Evolutionary conservation across 768 basidiomycete species (phyloP), one percentile per base, ranked within the genome.

Genomic region (Amyloporia xantha): DNA sequence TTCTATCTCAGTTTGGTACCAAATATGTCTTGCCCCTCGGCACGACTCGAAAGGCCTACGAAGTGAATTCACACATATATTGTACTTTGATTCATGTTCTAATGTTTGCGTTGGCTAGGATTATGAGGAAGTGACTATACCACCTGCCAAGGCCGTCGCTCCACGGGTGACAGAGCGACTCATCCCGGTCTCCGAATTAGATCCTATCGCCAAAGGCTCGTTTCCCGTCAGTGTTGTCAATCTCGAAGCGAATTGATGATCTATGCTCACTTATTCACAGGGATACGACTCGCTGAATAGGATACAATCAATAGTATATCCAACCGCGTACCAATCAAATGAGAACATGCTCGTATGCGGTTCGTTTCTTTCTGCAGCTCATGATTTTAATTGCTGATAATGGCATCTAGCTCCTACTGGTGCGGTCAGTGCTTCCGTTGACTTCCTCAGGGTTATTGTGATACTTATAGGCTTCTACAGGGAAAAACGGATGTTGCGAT

Each of bases 401-500:
- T 24, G 35, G 28, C 27, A 41, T 28, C 21, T 53, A 95, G 93
- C 96, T 61, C 96, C 96, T 0, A 99, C 96, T 54, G 96, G 96
- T 75, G 95, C 96, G 56, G 93, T 95, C 58, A 68, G 87, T 67
- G 17, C 17, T 28, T 15, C 24, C 33, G 17, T 12, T 24, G 6
- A 13, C 13, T 44, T 41, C 27, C n/a, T 1, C 10, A 35, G 40
- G 7, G 39, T 2, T 9, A 21, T 19, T 23, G 13, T 2, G 11
- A 15, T 24, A 38, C 15, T 53, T 27, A 49, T 38, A 13, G 26
- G 4, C 45, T 28, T 19, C 43, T 33, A 26, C 57, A 94, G 92
- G 96, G 96, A 67, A 99, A 99, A 90, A 99, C 96, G 0, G 96
- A 99, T 66, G 86, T 99, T 0, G 96, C 96, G 0, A 87, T 98